Evolutionary conservation across 495 filamentous ascomycete species (phyloP).

Genomic region (Aspergillus hancockii): DNA sequence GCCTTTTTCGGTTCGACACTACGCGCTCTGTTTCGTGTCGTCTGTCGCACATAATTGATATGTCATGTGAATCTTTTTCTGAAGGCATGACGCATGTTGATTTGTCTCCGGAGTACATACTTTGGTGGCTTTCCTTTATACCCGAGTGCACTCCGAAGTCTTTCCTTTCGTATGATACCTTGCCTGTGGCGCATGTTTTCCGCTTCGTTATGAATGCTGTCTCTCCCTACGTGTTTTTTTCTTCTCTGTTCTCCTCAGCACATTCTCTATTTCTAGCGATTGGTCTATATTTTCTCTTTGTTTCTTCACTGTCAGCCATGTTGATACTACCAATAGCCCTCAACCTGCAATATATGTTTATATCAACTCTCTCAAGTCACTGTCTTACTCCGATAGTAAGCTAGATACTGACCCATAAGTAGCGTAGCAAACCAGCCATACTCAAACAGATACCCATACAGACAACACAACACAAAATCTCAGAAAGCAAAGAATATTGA

Average conservation of each 20-base stretch:
- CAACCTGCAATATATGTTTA: constrained; percentile 1
- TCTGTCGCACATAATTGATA: constrained; percentile 19
- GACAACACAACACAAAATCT: neutral
- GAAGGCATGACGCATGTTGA: constrained; percentile 28
- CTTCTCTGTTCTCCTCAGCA: neutral
- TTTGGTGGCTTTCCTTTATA: constrained; percentile 13
- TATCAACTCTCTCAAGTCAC: constrained; percentile 2
- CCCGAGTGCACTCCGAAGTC: constrained; percentile 19
- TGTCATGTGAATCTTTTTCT: constrained; percentile 19
- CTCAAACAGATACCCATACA: neutral
- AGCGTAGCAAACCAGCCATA: neutral
- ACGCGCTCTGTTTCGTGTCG: constrained; percentile 22
- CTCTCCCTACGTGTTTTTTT: constrained; percentile 2
- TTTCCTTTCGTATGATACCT: constrained; percentile 19
- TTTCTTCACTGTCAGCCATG: constrained; percentile 12
- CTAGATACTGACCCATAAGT: neutral
- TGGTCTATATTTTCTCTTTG: constrained; percentile 12
- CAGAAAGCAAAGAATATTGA: neutral
- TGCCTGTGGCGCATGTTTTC: constrained; percentile 6
- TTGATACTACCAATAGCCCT: constrained; percentile 2
- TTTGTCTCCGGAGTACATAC: constrained; percentile 22
- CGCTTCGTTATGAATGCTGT: constrained; percentile 4
- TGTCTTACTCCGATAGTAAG: neutral
- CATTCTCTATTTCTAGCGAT: constrained; percentile 14
- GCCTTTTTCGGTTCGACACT: constrained; percentile 23